Base-by-base conservation (phyloP, 2,329 filamentous ascomycete species). In the Monosporascus sp. region DNA sequence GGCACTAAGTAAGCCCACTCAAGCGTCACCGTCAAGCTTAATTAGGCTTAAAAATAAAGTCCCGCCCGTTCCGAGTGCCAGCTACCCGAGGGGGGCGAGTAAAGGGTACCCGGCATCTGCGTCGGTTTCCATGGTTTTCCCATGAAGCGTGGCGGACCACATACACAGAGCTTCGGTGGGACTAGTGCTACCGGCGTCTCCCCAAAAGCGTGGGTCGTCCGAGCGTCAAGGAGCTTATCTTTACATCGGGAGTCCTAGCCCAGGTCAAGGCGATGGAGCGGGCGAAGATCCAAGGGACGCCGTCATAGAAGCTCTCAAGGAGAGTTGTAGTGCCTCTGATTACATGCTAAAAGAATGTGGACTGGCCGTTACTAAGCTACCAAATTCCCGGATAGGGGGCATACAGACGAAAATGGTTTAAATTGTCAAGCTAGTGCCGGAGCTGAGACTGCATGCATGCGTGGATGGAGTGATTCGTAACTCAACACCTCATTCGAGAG, bases 221-320 rank as follows among this genome's bases (percentile, higher is more conserved):
- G 14, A 64, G 62, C 15, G 49, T 57, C 6, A 64, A 62, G 50
- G 56, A 59, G 45, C 61, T 61, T 39, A 50, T 63, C n/a, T 57
- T 62, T 27, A 44, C 60, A 20, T 58, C 60, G n/a, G 56, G 50
- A n/a, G 55, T 61, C 6, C 50, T 64, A n/a, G 44, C 43, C 15
- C 57, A 63, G 7, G 59, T 63, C 35, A 52, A 55, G 17, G 55
- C 57, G 2, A 45, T 57, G 20, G 59, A 62, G 48, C 7, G 38
- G 0, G 54, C 1, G 35, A 41, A 14, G 54, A 57, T 14, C 31
- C 45, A 9, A 54, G 50, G 22, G n/a, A 46, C 3, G 41, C 45
- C 15, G 36, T 57, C 9, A 31, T 54, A 2, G 51, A 58, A 2
- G 52, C 54, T 11, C 48, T 60, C 4, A 57, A 49, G n/a, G 46